Conservation (phyloP, 352 stramenopile species). For the Phytophthora aleatoria region DNA sequence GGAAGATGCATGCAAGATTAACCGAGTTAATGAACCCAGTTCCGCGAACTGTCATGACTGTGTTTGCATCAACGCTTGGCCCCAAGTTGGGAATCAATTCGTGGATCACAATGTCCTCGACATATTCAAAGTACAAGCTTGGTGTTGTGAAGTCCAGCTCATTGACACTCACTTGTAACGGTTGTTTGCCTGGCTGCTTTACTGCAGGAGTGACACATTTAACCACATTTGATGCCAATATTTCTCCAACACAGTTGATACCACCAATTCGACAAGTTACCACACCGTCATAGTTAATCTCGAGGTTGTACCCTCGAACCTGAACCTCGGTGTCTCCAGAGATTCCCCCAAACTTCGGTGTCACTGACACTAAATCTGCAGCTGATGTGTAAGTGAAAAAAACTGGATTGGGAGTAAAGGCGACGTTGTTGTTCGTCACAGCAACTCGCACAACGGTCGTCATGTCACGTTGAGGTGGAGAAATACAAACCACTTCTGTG, state of each 20-base stretch:
- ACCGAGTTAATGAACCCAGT: constrained; percentile 62
- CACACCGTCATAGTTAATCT: constrained; percentile 39
- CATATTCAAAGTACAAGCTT: constrained; percentile 50
- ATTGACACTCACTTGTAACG: constrained; percentile 68
- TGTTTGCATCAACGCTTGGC: constrained; percentile 57
- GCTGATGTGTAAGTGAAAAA: constrained; percentile 82
- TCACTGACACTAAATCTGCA: constrained; percentile 58
- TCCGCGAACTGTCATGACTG: constrained; percentile 67
- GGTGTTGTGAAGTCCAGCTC: constrained; percentile 56
- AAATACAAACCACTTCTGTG: constrained; percentile 71
- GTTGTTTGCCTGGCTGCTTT: constrained; percentile 25
- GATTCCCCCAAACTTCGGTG: constrained; percentile 52
- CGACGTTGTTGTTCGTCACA: constrained; percentile 76
- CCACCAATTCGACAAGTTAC: constrained; percentile 59
- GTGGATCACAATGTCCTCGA: constrained; percentile 47
- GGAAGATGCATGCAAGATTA: constrained; percentile 65
- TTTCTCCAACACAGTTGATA: constrained; percentile 27
- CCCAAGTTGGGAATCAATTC: constrained; percentile 59
- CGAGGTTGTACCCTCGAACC: constrained; percentile 62
- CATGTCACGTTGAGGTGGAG: constrained; percentile 52
- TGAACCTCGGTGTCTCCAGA: constrained; percentile 59
- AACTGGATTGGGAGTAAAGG: constrained; percentile 61
- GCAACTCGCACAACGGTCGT: constrained; percentile 48
- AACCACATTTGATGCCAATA: constrained; percentile 42
- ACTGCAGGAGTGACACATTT: constrained; percentile 52